Percentiles rank a stretch among this genome's conserved stretches.
Evolutionary conservation across 768 basidiomycete genomes (phyloP).

Genomic region (Leccinellum albellum): DNA sequence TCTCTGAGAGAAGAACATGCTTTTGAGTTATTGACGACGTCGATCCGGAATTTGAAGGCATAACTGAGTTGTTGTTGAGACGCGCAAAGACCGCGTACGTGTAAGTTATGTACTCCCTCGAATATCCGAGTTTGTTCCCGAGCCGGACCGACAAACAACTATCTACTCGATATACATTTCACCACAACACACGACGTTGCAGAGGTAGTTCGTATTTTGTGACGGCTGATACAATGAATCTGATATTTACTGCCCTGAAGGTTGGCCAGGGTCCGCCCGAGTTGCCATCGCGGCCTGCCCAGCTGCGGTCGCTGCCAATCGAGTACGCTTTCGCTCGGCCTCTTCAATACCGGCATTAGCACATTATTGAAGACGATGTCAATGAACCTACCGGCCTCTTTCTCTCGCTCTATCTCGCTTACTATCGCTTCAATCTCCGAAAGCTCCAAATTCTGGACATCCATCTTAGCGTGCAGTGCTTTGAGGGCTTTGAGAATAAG

Average conservation of each 20-base stretch:
- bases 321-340: conserved; percentile 89
- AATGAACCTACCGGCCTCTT: conserved; percentile 73
- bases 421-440: conserved; percentile 91
- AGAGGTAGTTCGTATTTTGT: conserved; percentile 4
- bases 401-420: conserved; percentile 91
- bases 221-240: conserved; percentile 10
- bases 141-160: conserved; percentile 25
- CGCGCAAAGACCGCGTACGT: background rate
- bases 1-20: conserved; percentile 86
- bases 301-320: conserved; percentile 88
- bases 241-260: conserved; percentile 34
- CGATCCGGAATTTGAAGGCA: conserved; percentile 16
- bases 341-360: conserved; percentile 48
- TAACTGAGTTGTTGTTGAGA: conserved; percentile 2
- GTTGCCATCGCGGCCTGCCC: conserved; percentile 85
- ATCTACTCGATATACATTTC: background rate
- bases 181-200: background rate
- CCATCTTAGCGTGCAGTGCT: background rate
- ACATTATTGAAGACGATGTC: background rate
- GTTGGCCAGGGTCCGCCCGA: conserved; percentile 39
- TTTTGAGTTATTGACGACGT: conserved; percentile 46
- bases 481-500: background rate
- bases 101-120: background rate
- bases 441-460: conserved; percentile 72
- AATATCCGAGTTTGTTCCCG: background rate